Evolutionary conservation across 371 early-diverging fungal species (phyloP).

Genomic region (Apophysomyces variabilis): DNA sequence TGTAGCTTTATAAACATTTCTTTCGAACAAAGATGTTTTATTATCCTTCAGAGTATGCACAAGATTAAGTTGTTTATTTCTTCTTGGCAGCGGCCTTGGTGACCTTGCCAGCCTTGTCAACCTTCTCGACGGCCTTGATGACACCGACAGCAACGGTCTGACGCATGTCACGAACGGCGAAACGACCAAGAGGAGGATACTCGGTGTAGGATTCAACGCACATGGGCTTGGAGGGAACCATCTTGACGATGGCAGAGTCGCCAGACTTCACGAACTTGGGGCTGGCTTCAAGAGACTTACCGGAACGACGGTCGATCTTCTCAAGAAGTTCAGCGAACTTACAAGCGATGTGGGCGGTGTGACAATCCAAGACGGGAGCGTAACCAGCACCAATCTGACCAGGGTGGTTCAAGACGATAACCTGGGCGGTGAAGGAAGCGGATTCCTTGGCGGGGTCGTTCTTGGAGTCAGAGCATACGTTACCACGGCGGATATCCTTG

Average conservation of each 20-base stretch:
- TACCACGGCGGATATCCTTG: conserved; percentile 97
- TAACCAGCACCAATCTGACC: conserved; percentile 91
- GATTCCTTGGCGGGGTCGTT: conserved; percentile 96
- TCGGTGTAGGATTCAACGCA: conserved; percentile 94
- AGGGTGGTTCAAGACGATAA: conserved; percentile 96
- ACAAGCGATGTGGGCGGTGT: conserved; percentile 97
- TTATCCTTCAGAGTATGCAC: conserved; percentile 7
- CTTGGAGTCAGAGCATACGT: conserved; percentile 96
- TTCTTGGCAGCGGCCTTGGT: conserved; percentile 77
- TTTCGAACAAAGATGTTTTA: conserved; percentile 2
- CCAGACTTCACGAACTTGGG: conserved; percentile 91
- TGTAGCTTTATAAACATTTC: not conserved
- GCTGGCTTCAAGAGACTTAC: conserved; percentile 56
- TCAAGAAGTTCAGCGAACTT: conserved; percentile 90
- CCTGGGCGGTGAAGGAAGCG: conserved; percentile 91
- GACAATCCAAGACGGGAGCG: conserved; percentile 95
- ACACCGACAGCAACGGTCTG: conserved; percentile 95
- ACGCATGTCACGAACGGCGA: conserved; percentile 98
- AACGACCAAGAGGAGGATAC: conserved; percentile 95
- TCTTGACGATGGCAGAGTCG: conserved; percentile 95
- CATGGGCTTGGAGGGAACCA: conserved; percentile 95
- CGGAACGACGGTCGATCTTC: conserved; percentile 97
- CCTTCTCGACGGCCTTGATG: conserved; percentile 94
- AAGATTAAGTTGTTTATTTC: conserved; percentile 59
- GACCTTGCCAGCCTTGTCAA: conserved; percentile 65